A percentile compares a stretch with the other conserved stretches of the same genome.
phyloP scores from a whole-genome alignment of 495 filamentous ascomycete species.

The Elaphomyces granulatus region DNA sequence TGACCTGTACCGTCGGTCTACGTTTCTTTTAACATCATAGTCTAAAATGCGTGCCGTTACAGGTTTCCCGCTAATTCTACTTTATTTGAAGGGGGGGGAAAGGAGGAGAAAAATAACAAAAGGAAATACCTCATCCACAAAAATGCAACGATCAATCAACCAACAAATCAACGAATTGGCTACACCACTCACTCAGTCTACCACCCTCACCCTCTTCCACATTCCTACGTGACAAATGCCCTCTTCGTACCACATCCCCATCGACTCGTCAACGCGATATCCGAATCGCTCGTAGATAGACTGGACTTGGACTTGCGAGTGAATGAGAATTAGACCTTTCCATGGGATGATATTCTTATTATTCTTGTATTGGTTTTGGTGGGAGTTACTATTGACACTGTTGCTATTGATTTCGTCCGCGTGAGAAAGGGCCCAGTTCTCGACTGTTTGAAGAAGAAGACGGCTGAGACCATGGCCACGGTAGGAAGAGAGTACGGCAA shows the following conservation, averaged over 20 bases:
- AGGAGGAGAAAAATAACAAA: no score
- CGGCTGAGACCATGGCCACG: constrained; percentile 47
- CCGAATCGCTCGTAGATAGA: constrained; percentile 48
- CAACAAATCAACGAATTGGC: no score
- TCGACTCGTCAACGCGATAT: constrained; percentile 50
- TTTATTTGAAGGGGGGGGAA: no score
- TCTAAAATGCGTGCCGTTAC: no score
- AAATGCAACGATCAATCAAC: no score
- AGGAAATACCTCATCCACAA: no score
- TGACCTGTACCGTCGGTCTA: no score
- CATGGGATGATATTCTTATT: constrained; percentile 29
- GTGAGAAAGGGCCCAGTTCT: constrained; percentile 48
- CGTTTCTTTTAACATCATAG: no score
- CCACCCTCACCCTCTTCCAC: constrained; percentile 34
- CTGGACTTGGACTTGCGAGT: constrained; percentile 53
- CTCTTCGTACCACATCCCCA: constrained; percentile 73
- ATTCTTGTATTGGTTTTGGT: constrained; percentile 5
- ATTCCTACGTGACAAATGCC: constrained; percentile 77
- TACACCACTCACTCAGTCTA: no score
- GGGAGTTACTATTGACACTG: constrained; percentile 21
- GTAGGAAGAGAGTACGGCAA: constrained; percentile 51
- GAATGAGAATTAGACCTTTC: constrained; percentile 56
- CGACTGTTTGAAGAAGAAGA: constrained; percentile 45
- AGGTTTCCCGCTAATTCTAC: no score
- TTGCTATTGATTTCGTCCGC: constrained; percentile 29